Evolutionary conservation across 345 rosid species (phyloP).

Genomic region (Populus nigra): DNA sequence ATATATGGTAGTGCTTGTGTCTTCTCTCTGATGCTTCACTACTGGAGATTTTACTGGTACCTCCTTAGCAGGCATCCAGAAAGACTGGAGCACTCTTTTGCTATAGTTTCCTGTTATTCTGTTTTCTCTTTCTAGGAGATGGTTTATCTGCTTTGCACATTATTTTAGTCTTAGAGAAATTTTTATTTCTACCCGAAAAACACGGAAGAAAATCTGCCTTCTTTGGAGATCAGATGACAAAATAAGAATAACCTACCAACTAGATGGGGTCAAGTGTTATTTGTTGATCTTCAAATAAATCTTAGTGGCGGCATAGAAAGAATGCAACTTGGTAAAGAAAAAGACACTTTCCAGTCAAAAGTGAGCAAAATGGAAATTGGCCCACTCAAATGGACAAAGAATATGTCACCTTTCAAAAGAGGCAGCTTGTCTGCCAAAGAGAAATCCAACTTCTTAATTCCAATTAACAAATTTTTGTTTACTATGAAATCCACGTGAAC

Average conservation of each 20-base stretch:
- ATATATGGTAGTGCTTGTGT: no score
- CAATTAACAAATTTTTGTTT: background rate
- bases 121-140: no score
- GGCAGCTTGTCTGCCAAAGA: background rate
- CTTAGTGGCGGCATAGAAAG: background rate
- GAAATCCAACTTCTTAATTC: no score
- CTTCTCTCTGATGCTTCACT: no score
- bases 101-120: no score
- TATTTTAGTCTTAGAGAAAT: no score
- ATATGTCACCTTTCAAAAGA: background rate
- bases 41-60: no score
- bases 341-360: background rate
- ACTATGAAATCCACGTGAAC: background rate
- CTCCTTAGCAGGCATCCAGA: no score
- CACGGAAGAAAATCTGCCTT: background rate
- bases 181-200: no score
- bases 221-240: background rate
- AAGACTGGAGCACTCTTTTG: no score
- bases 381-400: background rate
- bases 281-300: background rate
- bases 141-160: no score
- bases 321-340: background rate
- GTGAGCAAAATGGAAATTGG: background rate
- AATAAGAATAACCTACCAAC: background rate
- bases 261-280: background rate